A percentile compares a stretch with the other conserved stretches of the same genome.
phyloP scores from a whole-genome alignment of 768 basidiomycete genomes.

The Lactarius evosmus region DNA sequence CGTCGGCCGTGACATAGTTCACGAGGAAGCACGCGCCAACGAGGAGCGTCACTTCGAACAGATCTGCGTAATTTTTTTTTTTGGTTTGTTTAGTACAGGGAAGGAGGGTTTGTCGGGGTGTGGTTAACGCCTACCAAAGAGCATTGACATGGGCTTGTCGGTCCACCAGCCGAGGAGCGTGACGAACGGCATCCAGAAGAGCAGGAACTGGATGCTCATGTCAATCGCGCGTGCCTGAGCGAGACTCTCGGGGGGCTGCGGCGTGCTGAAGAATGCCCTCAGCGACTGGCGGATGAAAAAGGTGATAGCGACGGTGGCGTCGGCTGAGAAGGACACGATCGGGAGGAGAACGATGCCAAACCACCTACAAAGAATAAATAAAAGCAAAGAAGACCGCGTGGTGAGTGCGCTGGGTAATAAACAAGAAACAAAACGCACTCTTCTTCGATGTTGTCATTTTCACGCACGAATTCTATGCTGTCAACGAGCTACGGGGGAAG shows the following conservation, averaged over 20 bases:
- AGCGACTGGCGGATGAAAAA: constrained; percentile 51
- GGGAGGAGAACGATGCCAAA: constrained; percentile 73
- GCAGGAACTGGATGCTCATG: constrained; percentile 70
- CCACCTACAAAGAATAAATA: constrained; percentile 47
- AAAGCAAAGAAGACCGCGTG: no score
- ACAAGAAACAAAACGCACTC: constrained; percentile 44
- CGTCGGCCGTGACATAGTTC: constrained; percentile 75
- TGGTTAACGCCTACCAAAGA: constrained; percentile 53
- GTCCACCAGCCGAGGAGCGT: constrained; percentile 68
- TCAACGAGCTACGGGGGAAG: constrained; percentile 50
- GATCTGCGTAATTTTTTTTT: constrained; percentile 42
- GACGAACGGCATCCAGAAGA: constrained; percentile 78
- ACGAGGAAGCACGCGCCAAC: constrained; percentile 71
- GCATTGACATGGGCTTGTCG: constrained; percentile 53
- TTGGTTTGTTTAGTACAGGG: background rate
- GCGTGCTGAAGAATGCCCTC: constrained; percentile 41
- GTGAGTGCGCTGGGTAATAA: background rate
- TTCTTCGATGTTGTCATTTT: constrained; percentile 41
- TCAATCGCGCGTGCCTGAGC: constrained; percentile 72
- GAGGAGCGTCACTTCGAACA: constrained; percentile 64
- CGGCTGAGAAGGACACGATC: constrained; percentile 68
- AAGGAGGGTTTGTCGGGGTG: background rate
- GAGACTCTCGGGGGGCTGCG: constrained; percentile 49
- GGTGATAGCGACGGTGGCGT: constrained; percentile 57
- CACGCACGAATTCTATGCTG: constrained; percentile 54